Conservation (phyloP, 495 filamentous ascomycete species). For the Choiromyces venosus region DNA sequence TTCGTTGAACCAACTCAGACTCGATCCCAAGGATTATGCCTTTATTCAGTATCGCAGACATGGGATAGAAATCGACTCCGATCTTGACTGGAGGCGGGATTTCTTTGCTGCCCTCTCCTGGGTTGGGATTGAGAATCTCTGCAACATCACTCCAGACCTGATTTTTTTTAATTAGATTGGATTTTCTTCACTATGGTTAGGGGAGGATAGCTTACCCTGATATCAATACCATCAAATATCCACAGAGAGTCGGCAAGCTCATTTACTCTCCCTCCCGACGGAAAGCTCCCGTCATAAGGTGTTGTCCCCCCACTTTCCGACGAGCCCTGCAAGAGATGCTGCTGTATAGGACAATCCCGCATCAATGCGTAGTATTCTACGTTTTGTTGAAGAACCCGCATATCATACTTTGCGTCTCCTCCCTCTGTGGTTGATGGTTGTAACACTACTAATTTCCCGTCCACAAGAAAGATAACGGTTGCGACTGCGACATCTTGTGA, state of each 20-base stretch:
- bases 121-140: conserved; percentile 66
- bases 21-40: conserved; percentile 87
- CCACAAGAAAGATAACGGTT: conserved; percentile 87
- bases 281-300: conserved; percentile 29
- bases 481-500: conserved; percentile 94
- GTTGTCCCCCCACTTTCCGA: conserved; percentile 14
- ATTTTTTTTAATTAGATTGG: not conserved
- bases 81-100: conserved; percentile 61
- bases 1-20: conserved; percentile 81
- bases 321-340: conserved; percentile 34
- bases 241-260: conserved; percentile 82
- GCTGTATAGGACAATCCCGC: conserved; percentile 63
- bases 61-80: conserved; percentile 80
- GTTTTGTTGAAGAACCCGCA: conserved; percentile 90
- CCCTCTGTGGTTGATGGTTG: conserved; percentile 73
- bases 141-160: conserved; percentile 87
- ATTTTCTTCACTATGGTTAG: not conserved
- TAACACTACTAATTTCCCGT: conserved; percentile 89
- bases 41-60: conserved; percentile 77
- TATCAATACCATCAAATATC: conserved; percentile 80
- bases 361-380: conserved; percentile 92
- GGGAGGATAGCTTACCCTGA: conserved; percentile 44
- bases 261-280: conserved; percentile 44
- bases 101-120: conserved; percentile 54
- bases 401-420: conserved; percentile 88